These are phyloP conservation scores for Phyllosticta paracitricarpa DNA, from an alignment of 2,329 filamentous ascomycete species.

Conservation along the genomic window DNA sequence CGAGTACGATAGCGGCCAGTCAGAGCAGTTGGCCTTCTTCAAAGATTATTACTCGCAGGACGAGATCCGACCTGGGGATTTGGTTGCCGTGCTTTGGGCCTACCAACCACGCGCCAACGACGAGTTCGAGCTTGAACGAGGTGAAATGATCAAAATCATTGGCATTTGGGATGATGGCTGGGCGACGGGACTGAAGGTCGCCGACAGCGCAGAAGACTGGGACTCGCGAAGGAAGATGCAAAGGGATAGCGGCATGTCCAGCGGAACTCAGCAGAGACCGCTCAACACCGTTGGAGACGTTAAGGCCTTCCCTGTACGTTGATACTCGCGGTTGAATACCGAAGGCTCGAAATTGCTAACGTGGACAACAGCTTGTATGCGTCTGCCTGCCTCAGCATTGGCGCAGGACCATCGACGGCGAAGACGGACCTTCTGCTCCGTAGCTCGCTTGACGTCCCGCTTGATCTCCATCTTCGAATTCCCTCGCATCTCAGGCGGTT, in stretches of 20 bases:
- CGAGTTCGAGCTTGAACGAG: slow-evolving; percentile 85
- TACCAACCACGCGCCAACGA: slow-evolving; percentile 91
- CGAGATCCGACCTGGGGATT: slow-evolving; percentile 85
- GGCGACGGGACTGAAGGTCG: slow-evolving; percentile 82
- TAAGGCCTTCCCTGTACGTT: slow-evolving; percentile 72
- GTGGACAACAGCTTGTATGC: slow-evolving; percentile 56
- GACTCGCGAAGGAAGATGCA: slow-evolving; percentile 66
- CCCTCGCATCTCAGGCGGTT: background rate
- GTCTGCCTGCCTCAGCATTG: slow-evolving; percentile 93
- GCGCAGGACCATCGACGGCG: slow-evolving; percentile 92
- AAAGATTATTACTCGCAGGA: slow-evolving; percentile 98
- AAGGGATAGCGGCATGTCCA: slow-evolving; percentile 87
- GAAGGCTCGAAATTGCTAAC: slow-evolving; percentile 6
- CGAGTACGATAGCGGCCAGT: slow-evolving; percentile 76
- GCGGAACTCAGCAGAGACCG: slow-evolving; percentile 46
- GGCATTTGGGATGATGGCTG: slow-evolving; percentile 99
- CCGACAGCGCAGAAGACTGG: slow-evolving; percentile 82
- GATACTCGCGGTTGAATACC: background rate
- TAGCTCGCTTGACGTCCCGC: background rate
- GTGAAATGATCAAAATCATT: slow-evolving; percentile 96
- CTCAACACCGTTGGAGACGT: slow-evolving; percentile 58
- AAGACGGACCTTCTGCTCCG: slow-evolving; percentile 27
- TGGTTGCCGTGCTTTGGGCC: slow-evolving; percentile 87
- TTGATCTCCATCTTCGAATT: background rate
- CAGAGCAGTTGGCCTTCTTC: slow-evolving; percentile 91